These are phyloP conservation scores for Phytophthora lateralis DNA, from an alignment of 352 stramenopile species.

Conservation along the genomic window DNA sequence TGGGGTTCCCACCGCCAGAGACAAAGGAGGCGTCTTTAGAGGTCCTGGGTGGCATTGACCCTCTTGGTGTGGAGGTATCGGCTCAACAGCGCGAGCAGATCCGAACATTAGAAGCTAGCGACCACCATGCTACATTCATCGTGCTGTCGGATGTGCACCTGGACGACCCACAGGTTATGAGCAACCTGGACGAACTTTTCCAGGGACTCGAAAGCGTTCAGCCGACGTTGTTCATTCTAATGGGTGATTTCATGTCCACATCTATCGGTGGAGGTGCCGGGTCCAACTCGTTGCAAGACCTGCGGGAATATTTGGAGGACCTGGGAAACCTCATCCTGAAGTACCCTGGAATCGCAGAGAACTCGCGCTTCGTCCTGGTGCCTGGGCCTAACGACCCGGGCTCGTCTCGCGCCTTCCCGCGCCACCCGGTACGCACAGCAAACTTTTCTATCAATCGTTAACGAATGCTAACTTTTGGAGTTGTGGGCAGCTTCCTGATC, in stretches of 20 bases:
- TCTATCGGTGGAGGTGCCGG: constrained; percentile 73
- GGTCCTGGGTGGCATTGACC: constrained; percentile 80
- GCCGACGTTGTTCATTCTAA: constrained; percentile 91
- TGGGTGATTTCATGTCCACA: constrained; percentile 93
- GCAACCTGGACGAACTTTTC: constrained; percentile 91
- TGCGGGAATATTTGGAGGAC: constrained; percentile 90
- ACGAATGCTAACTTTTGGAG: constrained; percentile 2
- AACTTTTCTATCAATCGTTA: constrained; percentile 1
- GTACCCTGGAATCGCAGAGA: constrained; percentile 77
- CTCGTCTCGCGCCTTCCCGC: constrained; percentile 79
- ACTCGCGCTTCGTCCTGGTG: constrained; percentile 92
- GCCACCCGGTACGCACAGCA: constrained; percentile 59
- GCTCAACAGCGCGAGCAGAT: constrained; percentile 84
- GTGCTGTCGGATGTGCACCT: constrained; percentile 94
- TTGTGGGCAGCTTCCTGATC: constrained; percentile 51
- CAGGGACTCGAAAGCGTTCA: constrained; percentile 80
- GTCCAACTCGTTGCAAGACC: constrained; percentile 74
- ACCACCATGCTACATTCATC: constrained; percentile 92
- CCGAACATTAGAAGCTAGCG: constrained; percentile 70
- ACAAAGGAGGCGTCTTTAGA: constrained; percentile 71
- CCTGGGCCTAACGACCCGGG: constrained; percentile 93
- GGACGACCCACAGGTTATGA: constrained; percentile 91
- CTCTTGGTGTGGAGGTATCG: constrained; percentile 84
- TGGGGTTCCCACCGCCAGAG: constrained; percentile 92
- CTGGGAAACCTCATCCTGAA: constrained; percentile 91